These are phyloP conservation scores for Podospora comata DNA, from an alignment of 495 filamentous ascomycete genomes.

Conservation along the genomic window DNA sequence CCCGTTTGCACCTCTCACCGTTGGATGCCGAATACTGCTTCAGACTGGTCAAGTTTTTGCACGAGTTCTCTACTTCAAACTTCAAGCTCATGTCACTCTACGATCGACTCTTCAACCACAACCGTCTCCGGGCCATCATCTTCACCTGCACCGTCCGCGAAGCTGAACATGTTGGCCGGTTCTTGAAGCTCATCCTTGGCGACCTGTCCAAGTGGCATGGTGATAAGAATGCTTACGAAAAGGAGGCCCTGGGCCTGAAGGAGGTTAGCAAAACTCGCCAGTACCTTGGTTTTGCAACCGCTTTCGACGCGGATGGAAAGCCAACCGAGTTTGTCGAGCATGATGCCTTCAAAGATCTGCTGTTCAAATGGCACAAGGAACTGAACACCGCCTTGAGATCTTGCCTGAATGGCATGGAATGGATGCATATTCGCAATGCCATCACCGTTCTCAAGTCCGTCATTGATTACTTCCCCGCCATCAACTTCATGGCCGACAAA, in stretches of 20 bases:
- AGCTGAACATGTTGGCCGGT: constrained; percentile 84
- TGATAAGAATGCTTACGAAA: constrained; percentile 70
- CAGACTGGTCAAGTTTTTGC: constrained; percentile 78
- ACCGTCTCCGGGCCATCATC: constrained; percentile 72
- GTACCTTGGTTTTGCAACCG: constrained; percentile 56
- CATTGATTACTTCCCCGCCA: constrained; percentile 73
- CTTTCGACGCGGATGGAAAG: constrained; percentile 61
- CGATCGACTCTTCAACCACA: constrained; percentile 78
- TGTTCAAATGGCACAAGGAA: constrained; percentile 86
- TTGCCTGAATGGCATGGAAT: constrained; percentile 78
- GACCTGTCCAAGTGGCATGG: constrained; percentile 83
- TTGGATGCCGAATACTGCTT: constrained; percentile 85
- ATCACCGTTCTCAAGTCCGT: constrained; percentile 85
- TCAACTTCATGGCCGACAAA: constrained; percentile 80
- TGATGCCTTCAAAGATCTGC: constrained; percentile 77
- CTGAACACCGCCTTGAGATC: constrained; percentile 70
- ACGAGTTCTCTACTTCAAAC: constrained; percentile 74
- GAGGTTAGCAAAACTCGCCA: constrained; percentile 35
- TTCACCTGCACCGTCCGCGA: constrained; percentile 86
- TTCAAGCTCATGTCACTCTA: constrained; percentile 84
- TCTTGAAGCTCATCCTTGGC: constrained; percentile 73
- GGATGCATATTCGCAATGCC: constrained; percentile 97
- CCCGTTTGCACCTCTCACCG: constrained; percentile 77
- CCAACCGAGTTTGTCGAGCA: constrained; percentile 68
- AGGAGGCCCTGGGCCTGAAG: constrained; percentile 60